Conservation (phyloP, 768 basidiomycete genomes). For the Suillus hirtellus region DNA sequence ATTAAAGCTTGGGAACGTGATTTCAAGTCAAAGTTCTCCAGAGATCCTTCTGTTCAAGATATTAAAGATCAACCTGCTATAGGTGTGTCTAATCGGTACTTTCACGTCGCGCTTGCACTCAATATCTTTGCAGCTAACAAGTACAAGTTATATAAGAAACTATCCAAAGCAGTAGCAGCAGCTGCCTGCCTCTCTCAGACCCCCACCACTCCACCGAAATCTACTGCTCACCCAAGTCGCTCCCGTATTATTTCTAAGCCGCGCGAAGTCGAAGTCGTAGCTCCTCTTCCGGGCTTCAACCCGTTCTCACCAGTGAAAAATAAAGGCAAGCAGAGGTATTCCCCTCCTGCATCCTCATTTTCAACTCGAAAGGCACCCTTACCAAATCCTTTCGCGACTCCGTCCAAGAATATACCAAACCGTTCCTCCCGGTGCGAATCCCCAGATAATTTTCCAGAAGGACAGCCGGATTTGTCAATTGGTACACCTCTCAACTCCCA, state of each 20-base stretch:
- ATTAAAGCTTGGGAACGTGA: constrained; percentile 79
- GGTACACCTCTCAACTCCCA: constrained; percentile 22
- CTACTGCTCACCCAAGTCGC: constrained; percentile 26
- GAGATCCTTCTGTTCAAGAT: constrained; percentile 67
- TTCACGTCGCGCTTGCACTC: constrained; percentile 16
- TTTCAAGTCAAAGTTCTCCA: constrained; percentile 56
- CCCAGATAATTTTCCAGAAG: constrained; percentile 43
- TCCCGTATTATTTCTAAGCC: constrained; percentile 43
- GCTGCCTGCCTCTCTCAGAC: constrained; percentile 40
- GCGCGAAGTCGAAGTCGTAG: constrained; percentile 52
- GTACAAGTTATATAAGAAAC: constrained; percentile 80
- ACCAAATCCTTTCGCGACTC: constrained; percentile 49
- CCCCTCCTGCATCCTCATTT: constrained; percentile 23
- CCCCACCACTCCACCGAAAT: constrained; percentile 35
- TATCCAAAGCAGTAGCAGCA: constrained; percentile 49
- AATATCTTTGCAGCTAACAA: constrained; percentile 56
- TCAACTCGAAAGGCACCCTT: constrained; percentile 15
- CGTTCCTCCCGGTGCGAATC: constrained; percentile 30
- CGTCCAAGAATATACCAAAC: constrained; percentile 37
- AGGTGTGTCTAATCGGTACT: constrained; percentile 45
- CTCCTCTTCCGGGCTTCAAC: constrained; percentile 60
- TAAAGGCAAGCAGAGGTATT: constrained; percentile 45
- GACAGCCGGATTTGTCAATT: constrained; percentile 24
- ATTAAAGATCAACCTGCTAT: constrained; percentile 62
- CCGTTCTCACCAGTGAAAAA: constrained; percentile 81